Percentiles rank a stretch among this genome's conserved stretches.
These are phyloP conservation scores for Leccinum fallax DNA, from an alignment of 1,284 basidiomycete species.

Conservation along the genomic window DNA sequence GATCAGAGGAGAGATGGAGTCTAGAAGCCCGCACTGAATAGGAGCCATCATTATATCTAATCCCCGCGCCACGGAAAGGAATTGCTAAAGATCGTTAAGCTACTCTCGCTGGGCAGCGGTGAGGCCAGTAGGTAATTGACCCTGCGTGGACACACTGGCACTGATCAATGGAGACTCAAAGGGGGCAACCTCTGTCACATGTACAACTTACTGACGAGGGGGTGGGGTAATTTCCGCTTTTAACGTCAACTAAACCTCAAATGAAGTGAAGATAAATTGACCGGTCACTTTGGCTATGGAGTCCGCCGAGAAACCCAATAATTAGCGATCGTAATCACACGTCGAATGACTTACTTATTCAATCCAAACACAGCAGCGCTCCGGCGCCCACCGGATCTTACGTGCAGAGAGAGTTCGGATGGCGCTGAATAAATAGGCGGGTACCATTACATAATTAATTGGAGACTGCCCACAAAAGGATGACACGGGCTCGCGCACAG, in stretches of 20 bases:
- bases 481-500: constrained; percentile 64
- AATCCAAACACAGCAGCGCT: too few species aligned
- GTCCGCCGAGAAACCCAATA: too few species aligned
- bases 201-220: not conserved
- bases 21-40: not conserved
- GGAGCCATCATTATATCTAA: not conserved
- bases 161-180: not conserved
- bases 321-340: too few species aligned
- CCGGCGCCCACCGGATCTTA: too few species aligned
- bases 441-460: too few species aligned
- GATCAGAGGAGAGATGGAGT: not conserved
- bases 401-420: too few species aligned
- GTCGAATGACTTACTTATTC: too few species aligned
- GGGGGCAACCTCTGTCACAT: too few species aligned
- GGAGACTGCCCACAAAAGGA: too few species aligned
- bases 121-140: not conserved
- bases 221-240: not conserved
- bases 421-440: too few species aligned
- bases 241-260: not conserved
- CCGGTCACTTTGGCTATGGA: too few species aligned
- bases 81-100: not conserved
- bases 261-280: not conserved
- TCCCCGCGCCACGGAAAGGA: not conserved
- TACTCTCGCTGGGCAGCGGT: not conserved
- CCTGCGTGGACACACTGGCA: not conserved